Conservation (phyloP, 768 basidiomycete species). For the Albatrellus ellisii region DNA sequence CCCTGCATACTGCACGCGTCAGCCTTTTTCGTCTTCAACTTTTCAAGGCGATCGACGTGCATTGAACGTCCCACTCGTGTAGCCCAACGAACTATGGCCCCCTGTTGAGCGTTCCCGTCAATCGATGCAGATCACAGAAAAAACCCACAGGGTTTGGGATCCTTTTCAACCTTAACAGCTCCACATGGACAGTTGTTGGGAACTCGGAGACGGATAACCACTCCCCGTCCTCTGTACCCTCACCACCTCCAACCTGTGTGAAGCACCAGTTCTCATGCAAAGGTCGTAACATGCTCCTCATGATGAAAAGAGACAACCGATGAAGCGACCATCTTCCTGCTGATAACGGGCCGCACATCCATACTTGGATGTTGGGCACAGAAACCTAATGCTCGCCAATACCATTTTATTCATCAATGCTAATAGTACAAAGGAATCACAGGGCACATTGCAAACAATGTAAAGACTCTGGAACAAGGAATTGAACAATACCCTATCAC, state of each 20-base stretch:
- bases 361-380: no score
- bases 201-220: constrained; percentile 53
- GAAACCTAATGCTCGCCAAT: no score
- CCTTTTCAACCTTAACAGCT: constrained; percentile 55
- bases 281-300: constrained; percentile 15
- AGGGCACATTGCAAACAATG: no score
- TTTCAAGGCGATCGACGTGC: constrained; percentile 27
- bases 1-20: constrained; percentile 35
- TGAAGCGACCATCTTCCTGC: constrained; percentile 1
- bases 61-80: constrained; percentile 86
- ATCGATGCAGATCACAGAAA: not conserved
- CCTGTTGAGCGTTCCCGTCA: not conserved
- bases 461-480: no score
- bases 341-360: no score
- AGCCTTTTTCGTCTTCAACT: not conserved
- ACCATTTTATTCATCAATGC: no score
- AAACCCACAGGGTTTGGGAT: constrained; percentile 72
- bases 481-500: no score
- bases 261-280: constrained; percentile 48
- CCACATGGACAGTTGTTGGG: constrained; percentile 82
- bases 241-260: constrained; percentile 49
- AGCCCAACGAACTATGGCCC: constrained; percentile 51
- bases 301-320: constrained; percentile 10
- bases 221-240: constrained; percentile 39
- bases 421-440: no score